Conservation (phyloP, 441 rosid species). For the Gossypium gossypioides region DNA sequence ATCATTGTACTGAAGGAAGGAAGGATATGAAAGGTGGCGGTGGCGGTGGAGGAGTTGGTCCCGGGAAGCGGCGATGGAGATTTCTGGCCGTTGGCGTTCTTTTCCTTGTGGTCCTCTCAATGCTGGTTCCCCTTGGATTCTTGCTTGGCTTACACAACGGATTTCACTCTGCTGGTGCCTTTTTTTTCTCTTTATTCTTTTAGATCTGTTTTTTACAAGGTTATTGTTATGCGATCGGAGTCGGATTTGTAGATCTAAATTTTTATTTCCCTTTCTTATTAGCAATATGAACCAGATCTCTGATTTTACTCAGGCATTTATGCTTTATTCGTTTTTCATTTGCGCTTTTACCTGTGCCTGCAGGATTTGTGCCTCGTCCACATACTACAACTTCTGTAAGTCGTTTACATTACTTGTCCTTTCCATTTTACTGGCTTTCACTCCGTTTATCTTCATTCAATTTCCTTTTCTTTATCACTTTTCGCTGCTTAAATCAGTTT, state of each 20-base stretch:
- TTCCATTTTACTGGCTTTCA: neutral
- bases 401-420: constrained; percentile 11
- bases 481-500: neutral
- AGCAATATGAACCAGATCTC: constrained; percentile 1
- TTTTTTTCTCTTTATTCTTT: neutral
- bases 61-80: constrained; percentile 62
- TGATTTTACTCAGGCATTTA: neutral
- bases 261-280: neutral
- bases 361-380: constrained; percentile 2
- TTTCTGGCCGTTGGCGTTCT: constrained; percentile 14
- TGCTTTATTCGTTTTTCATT: neutral
- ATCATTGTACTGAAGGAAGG: neutral
- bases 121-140: constrained; percentile 91
- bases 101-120: constrained; percentile 76
- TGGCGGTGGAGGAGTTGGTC: constrained; percentile 32
- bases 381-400: constrained; percentile 36
- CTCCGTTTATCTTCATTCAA: neutral
- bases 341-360: neutral
- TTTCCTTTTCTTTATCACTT: neutral
- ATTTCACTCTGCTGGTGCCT: constrained; percentile 38
- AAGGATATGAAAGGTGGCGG: constrained; percentile 21
- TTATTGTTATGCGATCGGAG: neutral
- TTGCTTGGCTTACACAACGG: constrained; percentile 80
- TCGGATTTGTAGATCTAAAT: neutral
- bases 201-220: neutral